Percentiles rank a stretch among this genome's conserved stretches.
These are phyloP conservation scores for Nicotiana benthamiana DNA, from an alignment of 257 asterid species.

Conservation along the genomic window DNA sequence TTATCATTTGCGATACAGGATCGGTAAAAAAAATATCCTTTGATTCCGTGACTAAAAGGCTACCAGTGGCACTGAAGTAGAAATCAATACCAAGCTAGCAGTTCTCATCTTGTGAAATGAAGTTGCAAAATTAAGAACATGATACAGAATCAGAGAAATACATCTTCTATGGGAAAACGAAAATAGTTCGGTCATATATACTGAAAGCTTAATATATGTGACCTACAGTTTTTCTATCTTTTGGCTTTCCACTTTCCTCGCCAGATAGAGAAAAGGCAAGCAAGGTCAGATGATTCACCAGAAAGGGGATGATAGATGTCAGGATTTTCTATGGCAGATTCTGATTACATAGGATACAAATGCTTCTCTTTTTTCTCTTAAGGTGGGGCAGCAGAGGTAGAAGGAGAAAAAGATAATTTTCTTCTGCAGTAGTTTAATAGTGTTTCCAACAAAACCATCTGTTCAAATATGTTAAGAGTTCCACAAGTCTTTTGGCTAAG, in stretches of 20 bases:
- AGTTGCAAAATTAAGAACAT: neutral
- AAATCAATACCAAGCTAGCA: neutral
- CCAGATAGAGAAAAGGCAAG: neutral
- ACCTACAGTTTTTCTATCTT: neutral
- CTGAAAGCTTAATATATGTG: neutral
- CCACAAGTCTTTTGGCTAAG: neutral
- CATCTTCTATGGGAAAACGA: neutral
- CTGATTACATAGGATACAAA: neutral
- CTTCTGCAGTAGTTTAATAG: neutral
- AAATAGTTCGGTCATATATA: neutral
- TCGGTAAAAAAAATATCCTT: neutral
- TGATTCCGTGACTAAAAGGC: neutral
- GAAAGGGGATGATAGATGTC: neutral
- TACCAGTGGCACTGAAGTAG: neutral
- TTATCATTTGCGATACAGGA: neutral
- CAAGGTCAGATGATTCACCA: neutral
- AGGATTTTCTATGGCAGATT: too few species aligned
- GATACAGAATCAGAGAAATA: neutral
- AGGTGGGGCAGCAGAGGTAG: neutral
- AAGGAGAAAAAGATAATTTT: neutral
- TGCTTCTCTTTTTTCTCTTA: neutral
- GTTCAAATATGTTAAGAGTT: neutral
- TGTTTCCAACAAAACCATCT: neutral
- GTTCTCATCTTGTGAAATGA: neutral
- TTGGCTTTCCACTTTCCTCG: neutral